These are phyloP conservation scores for Talaromyces albobiverticillius DNA, from an alignment of 2,329 filamentous ascomycete genomes.

Conservation along the genomic window DNA sequence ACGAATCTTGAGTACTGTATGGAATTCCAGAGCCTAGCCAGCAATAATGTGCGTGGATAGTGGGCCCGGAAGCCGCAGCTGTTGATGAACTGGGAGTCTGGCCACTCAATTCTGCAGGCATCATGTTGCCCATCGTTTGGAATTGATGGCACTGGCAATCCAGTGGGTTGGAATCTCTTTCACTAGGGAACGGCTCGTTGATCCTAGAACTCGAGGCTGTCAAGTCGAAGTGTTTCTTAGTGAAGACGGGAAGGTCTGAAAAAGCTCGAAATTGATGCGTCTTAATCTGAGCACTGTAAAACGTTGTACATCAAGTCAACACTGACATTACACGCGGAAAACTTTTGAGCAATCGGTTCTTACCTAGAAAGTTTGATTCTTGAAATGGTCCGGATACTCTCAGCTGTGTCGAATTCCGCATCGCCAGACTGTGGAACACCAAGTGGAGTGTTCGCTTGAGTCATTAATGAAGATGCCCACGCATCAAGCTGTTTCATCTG, in stretches of 20 bases:
- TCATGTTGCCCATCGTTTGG: conserved; percentile 26
- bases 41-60: conserved; percentile 17
- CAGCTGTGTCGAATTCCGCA: conserved; percentile 36
- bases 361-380: conserved; percentile 46
- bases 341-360: neutral
- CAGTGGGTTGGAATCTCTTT: conserved; percentile 25
- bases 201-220: conserved; percentile 27
- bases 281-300: conserved; percentile 43
- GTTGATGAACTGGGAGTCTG: conserved; percentile 31
- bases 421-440: conserved; percentile 22
- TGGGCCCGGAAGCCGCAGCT: conserved; percentile 28
- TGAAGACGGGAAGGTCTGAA: conserved; percentile 45
- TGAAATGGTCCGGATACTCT: conserved; percentile 40
- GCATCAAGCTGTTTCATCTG: conserved; percentile 42
- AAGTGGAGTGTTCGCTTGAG: conserved; percentile 31
- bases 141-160: conserved; percentile 33
- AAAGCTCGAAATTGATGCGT: conserved; percentile 47
- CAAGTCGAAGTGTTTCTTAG: conserved; percentile 45
- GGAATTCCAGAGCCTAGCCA: conserved; percentile 31
- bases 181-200: conserved; percentile 17
- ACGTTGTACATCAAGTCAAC: neutral
- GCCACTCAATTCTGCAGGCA: conserved; percentile 30
- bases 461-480: conserved; percentile 36
- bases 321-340: neutral
- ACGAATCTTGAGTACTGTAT: conserved; percentile 40